Evolutionary conservation across 164 flowering plant genomes (phyloP), one percentile per base, ranked within the genome.

Genomic region (Aristolochia californica): DNA sequence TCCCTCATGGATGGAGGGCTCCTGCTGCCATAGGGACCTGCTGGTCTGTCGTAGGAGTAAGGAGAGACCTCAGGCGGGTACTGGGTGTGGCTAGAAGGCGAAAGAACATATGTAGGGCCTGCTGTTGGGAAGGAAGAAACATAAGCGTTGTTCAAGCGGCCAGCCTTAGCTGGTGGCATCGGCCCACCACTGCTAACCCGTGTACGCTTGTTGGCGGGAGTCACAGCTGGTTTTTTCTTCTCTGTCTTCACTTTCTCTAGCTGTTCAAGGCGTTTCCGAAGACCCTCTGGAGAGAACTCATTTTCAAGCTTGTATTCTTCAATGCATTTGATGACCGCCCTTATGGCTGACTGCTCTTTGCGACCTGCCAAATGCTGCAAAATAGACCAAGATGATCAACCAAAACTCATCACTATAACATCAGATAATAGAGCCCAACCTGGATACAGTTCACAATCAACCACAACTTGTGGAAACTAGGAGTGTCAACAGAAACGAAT

Each of bases 91-190:
- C 48, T 53, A 15, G 88, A 69, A 18, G 89, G 84, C 34, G 90
- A 84, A 59, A 81, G 76, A 43, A 80, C 74, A 58, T 65, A 84
- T 13, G 96, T 58, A 34, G 91, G 83, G 48, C 83, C 72, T 7
- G 15, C 12, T 12, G 86, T 70, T 1, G 95, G 96, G 75, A 84
- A 91, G 48, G 98, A 86, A 30, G 98, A 88, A 0, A 91, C 98
- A 44, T 91, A 86, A 21, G 96, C 95, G 69, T 91, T 88, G 52
- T 87, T 80, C 26, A 77, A 66, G 26, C 98, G 93, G 5, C 96
- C 98, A 47, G 98, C 98, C 78, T 91, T 91, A 54, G 98, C 98
- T 30, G 98, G 98, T 52, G 98, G 98, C 98, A 91, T 91, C 16
- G 93, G 95, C 5, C 98, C 98, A 7, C 82, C 83, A 65, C 75